Conservation (phyloP, 805 yeast genomes). For the Starmera caribaea region DNA sequence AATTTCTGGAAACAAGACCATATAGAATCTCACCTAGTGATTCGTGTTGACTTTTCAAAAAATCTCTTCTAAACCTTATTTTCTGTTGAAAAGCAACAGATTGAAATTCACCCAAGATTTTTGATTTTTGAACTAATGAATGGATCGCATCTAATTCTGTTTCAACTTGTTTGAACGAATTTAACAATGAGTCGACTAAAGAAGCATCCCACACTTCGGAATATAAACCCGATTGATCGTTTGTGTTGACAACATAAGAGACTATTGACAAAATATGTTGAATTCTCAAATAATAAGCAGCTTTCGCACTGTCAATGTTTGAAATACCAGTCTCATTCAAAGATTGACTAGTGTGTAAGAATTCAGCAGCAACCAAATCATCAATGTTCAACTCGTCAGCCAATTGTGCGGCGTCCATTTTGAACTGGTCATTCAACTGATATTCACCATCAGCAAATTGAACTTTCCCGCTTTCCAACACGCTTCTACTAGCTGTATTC, state of each 20-base stretch:
- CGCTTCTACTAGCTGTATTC: slow-evolving; percentile 35
- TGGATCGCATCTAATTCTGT: slow-evolving; percentile 43
- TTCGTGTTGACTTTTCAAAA: slow-evolving; percentile 61
- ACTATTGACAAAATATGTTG: slow-evolving; percentile 66
- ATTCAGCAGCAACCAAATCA: slow-evolving; percentile 66
- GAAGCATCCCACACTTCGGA: slow-evolving; percentile 11
- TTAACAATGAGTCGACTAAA: slow-evolving; percentile 34
- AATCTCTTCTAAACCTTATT: slow-evolving; percentile 50
- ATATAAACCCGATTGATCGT: slow-evolving; percentile 16
- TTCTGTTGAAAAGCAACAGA: slow-evolving; percentile 35
- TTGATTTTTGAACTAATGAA: slow-evolving; percentile 39
- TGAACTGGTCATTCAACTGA: slow-evolving; percentile 56
- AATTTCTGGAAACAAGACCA: slow-evolving; percentile 35
- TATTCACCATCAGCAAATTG: slow-evolving; percentile 46
- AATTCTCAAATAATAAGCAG: slow-evolving; percentile 58
- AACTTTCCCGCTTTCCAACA: slow-evolving; percentile 36
- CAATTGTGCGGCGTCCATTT: slow-evolving; percentile 44
- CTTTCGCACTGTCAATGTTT: slow-evolving; percentile 52
- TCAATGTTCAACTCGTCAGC: slow-evolving; percentile 66
- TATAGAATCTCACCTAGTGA: slow-evolving; percentile 53
- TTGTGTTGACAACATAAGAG: slow-evolving; percentile 26
- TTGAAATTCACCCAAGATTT: slow-evolving; percentile 42
- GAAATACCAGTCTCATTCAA: slow-evolving; percentile 31
- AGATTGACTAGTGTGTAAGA: slow-evolving; percentile 40
- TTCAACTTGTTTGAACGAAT: slow-evolving; percentile 52